Percentiles rank a stretch among this genome's conserved stretches.
phyloP scores from a whole-genome alignment of 208 protist genomes.

The Wallacemonas rigidus region DNA sequence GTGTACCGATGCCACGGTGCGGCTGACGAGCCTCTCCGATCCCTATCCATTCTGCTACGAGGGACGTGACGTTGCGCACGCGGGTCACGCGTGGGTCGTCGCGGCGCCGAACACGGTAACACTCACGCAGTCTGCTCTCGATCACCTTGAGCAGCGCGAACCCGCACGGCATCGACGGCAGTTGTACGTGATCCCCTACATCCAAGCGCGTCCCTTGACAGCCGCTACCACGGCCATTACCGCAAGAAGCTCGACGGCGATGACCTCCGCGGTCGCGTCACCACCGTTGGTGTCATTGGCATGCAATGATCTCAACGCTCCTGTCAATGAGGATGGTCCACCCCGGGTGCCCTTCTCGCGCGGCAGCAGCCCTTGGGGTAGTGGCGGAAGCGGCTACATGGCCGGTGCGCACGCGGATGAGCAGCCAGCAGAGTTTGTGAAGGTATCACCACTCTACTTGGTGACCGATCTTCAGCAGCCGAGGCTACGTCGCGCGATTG shows the following conservation, averaged over 20 bases:
- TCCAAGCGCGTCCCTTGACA: neutral
- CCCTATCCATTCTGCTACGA: conserved; percentile 35
- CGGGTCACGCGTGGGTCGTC: conserved; percentile 45
- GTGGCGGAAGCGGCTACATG: neutral
- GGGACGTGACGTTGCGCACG: conserved; percentile 38
- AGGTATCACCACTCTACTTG: neutral
- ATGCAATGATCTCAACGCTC: neutral
- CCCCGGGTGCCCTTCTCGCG: neutral
- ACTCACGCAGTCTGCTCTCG: conserved; percentile 18
- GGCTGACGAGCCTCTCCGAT: conserved; percentile 24
- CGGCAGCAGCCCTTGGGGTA: too few relatives aligned
- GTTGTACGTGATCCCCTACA: conserved; percentile 1
- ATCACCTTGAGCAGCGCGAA: conserved; percentile 15
- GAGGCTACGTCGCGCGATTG: neutral
- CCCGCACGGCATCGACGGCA: neutral
- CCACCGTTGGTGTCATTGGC: neutral
- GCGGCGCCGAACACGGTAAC: conserved; percentile 41
- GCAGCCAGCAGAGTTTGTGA: too few relatives aligned
- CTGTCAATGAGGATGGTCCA: neutral
- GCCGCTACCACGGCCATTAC: too few relatives aligned
- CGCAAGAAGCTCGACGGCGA: neutral
- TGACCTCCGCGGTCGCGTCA: neutral
- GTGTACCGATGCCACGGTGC: conserved; percentile 45
- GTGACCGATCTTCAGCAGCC: conserved; percentile 5
- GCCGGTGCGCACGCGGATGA: neutral